Evolutionary conservation across 148 eudicot genomes (phyloP), one percentile per base, ranked within the genome.

Genomic region (Heliamphora exappendiculata): DNA sequence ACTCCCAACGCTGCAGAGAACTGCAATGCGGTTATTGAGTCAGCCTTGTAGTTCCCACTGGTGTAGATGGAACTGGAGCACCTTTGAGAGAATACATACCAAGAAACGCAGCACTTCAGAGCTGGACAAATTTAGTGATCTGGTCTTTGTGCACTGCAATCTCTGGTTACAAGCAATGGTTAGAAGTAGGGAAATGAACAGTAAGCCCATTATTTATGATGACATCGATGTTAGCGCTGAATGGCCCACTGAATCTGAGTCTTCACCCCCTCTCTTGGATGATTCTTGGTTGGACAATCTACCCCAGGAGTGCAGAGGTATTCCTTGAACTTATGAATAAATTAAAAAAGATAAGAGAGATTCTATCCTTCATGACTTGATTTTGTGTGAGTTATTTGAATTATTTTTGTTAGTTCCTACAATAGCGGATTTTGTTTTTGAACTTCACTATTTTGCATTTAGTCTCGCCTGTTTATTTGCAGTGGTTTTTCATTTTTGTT

Each of bases 1-100:
- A 79, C 73, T 79, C 64, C 84, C 85, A 2, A 80, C 82, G 55
- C 66, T 84, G 37, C 87, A 84, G 76, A 81, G 79, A 69, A 67
- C 58, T 67, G 84, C 87, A 13, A 79, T 82, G 19, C 62, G 85
- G 47, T 81, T 84, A 58, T 60, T 84, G 49, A 74, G 74, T 64
- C 87, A 84, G 76, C 82, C 82, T 41, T 81, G 87, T 76, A 82
- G 84, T 74, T 82, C 82, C 47, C 84, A 84, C 73, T 81, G 87
- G 87, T 84, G 87, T 81, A 81, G 76, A 70, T 84, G 87, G 87
- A 84, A 81, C 73, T 51, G 76, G 84, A 81, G 70, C 67, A 76
- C 80, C 26, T 84, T 84, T 50, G 84, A 81, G 69, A 74, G 63
- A 59, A 45, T 79, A 51, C 84, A 84, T 53, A 29, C 12, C 3